A percentile compares a stretch with the other conserved stretches of the same genome.
phyloP scores from a whole-genome alignment of 805 yeast genomes.

The Henningerozyma blattae region DNA sequence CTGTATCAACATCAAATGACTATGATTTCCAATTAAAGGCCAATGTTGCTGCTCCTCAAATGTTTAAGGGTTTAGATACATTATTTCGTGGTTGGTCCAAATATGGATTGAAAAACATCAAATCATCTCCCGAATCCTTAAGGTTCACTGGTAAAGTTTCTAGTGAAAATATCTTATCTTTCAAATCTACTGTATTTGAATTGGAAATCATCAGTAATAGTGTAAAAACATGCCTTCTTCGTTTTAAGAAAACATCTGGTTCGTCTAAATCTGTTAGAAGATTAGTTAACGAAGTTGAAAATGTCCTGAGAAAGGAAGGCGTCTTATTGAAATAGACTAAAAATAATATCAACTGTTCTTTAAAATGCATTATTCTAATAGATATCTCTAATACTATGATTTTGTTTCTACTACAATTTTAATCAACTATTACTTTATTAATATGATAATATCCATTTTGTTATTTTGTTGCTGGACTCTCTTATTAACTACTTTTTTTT shows the following conservation, averaged over 20 bases:
- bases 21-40: constrained; percentile 18
- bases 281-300: constrained; percentile 49
- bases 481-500: neutral
- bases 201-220: constrained; percentile 36
- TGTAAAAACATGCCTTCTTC: constrained; percentile 36
- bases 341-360: no score
- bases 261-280: constrained; percentile 49
- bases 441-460: neutral
- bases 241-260: constrained; percentile 53
- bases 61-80: constrained; percentile 52
- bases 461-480: neutral
- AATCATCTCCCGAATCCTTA: constrained; percentile 30
- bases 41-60: constrained; percentile 33
- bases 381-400: no score
- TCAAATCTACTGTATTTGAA: constrained; percentile 53
- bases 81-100: constrained; percentile 56
- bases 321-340: constrained; percentile 23
- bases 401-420: no score
- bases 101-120: constrained; percentile 52
- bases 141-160: constrained; percentile 52
- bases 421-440: no score
- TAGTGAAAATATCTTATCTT: constrained; percentile 45
- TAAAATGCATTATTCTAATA: no score
- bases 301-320: constrained; percentile 53
- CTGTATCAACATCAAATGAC: constrained; percentile 1